phyloP scores from a whole-genome alignment of 1,284 basidiomycete genomes.

The Polyporus tsugae region DNA sequence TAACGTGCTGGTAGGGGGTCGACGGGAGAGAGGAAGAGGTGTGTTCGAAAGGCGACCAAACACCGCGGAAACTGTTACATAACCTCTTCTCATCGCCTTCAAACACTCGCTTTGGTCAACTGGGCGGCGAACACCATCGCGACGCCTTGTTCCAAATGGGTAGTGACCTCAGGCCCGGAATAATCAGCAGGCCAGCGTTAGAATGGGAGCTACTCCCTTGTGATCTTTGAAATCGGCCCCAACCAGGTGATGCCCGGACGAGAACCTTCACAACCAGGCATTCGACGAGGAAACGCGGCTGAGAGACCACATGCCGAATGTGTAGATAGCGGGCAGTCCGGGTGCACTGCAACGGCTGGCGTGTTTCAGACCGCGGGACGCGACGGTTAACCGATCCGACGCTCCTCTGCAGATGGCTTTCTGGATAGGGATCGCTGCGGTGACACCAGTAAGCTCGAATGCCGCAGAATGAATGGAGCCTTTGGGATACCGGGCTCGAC shows the following conservation, averaged over 20 bases:
- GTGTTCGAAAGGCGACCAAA: neutral
- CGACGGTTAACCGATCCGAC: neutral
- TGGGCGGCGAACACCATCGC: neutral
- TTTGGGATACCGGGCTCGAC: neutral
- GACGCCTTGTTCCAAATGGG: neutral
- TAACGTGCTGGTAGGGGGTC: neutral
- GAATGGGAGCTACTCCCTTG: neutral
- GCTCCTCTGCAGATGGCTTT: neutral
- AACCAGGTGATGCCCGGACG: neutral
- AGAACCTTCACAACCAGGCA: neutral
- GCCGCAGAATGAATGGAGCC: neutral
- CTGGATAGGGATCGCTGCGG: neutral
- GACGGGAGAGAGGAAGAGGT: neutral
- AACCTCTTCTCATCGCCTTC: slow-evolving; percentile 1
- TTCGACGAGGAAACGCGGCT: neutral
- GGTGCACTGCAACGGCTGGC: neutral
- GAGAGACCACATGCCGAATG: neutral
- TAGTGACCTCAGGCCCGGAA: neutral
- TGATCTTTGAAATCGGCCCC: slow-evolving; percentile 7
- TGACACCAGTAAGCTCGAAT: neutral
- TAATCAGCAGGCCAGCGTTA: neutral
- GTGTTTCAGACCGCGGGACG: neutral
- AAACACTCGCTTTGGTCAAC: neutral
- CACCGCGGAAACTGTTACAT: neutral
- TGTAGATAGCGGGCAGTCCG: neutral